A percentile compares a stretch with the other conserved stretches of the same genome.
Evolutionary conservation across 805 yeast genomes (phyloP).

Genomic region (Vanderwaltozyma polyspora): DNA sequence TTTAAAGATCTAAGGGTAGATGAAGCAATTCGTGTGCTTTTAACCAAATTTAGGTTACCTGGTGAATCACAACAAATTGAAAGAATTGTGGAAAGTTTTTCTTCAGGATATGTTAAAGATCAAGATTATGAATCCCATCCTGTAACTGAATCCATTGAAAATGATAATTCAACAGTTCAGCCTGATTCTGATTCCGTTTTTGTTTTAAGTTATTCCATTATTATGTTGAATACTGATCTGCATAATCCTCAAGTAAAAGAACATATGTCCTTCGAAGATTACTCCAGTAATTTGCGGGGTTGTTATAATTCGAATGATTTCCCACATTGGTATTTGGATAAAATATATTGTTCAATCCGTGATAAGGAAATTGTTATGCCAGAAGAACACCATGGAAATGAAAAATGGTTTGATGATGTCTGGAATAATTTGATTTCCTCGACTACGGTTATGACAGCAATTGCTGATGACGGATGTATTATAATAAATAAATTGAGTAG

Average conservation of each 20-base stretch:
- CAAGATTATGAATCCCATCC: constrained; percentile 30
- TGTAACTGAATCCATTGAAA: constrained; percentile 8
- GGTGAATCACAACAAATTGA: constrained; percentile 97
- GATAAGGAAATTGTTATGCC: constrained; percentile 91
- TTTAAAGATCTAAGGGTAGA: constrained; percentile 73
- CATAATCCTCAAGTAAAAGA: constrained; percentile 84
- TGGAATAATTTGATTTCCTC: constrained; percentile 56
- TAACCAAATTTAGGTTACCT: constrained; percentile 78
- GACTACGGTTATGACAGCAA: constrained; percentile 23
- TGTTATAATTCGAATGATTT: constrained; percentile 65
- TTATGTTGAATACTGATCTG: constrained; percentile 84
- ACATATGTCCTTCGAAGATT: constrained; percentile 83
- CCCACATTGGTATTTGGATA: constrained; percentile 72
- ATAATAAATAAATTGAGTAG: constrained; percentile 12
- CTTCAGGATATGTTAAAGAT: constrained; percentile 64
- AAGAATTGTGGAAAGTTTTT: constrained; percentile 78
- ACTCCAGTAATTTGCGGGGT: constrained; percentile 66
- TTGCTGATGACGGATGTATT: constrained; percentile 12
- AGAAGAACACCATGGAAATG: constrained; percentile 87
- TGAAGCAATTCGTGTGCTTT: constrained; percentile 72
- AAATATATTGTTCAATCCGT: constrained; percentile 65
- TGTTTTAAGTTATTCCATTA: constrained; percentile 77
- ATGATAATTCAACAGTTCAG: constrained; percentile 33
- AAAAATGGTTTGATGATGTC: constrained; percentile 80
- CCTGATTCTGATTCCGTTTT: constrained; percentile 80